Conservation (phyloP, 257 asterid species). For the Lithospermum erythrorhizon region DNA sequence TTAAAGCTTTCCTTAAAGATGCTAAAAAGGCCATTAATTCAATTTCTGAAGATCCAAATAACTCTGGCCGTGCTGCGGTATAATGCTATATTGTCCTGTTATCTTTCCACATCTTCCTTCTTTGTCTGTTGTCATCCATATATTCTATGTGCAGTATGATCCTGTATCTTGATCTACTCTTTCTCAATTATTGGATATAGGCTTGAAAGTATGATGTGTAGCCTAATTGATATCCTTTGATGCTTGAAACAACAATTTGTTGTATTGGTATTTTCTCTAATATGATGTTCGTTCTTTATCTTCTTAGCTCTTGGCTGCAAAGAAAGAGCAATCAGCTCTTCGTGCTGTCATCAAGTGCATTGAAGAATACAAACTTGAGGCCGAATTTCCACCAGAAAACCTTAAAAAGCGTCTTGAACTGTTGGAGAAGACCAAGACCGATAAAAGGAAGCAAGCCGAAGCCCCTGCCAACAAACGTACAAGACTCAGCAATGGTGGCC, state of each 20-base stretch:
- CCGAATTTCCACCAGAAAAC: conserved; percentile 70
- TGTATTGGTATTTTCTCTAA: not conserved
- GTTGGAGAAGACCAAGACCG: conserved; percentile 64
- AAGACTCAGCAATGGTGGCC: conserved; percentile 83
- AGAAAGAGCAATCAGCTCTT: conserved; percentile 94
- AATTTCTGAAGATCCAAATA: conserved; percentile 69
- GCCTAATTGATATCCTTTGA: not conserved
- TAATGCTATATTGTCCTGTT: conserved; percentile 9
- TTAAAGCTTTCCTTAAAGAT: conserved; percentile 86
- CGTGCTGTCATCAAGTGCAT: conserved; percentile 92
- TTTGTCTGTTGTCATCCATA: not conserved
- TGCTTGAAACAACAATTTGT: not conserved
- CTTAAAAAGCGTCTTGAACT: conserved; percentile 90
- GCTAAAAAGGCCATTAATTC: conserved; percentile 74
- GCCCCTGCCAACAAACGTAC: conserved; percentile 91
- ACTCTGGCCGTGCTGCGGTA: conserved; percentile 91
- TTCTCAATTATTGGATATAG: not conserved
- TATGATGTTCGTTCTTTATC: not conserved
- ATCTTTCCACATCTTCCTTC: not conserved
- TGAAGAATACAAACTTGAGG: conserved; percentile 88
- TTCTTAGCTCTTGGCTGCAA: conserved; percentile 75
- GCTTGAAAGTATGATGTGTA: not conserved
- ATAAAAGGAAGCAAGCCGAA: conserved; percentile 69
- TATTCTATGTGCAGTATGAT: no score
- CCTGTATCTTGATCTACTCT: not conserved